Evolutionary conservation across 257 asterid species (phyloP), one percentile per base, ranked within the genome.

Genomic region (Datura wrightii): DNA sequence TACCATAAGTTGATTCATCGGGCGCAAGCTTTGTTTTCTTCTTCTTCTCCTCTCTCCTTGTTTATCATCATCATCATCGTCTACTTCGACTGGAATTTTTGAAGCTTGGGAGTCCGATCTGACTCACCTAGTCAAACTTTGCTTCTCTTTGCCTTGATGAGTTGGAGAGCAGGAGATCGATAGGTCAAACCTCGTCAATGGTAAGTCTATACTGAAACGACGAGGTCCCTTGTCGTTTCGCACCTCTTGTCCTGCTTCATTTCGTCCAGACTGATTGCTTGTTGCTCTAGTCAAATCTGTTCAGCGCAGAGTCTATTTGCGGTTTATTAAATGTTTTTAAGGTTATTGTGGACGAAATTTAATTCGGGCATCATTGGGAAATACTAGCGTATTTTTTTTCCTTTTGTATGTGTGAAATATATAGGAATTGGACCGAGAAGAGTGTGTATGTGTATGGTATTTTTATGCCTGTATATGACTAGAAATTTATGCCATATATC

Each of bases 141-240:
- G 90, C 90, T 90, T 89, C 86, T 87, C 63, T 84, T 79, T 74
- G 56, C 87, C 83, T 89, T 89, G 93, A 93, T 93, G 97, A 92
- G 91, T 91, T 93, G 96, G 91, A 85, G 84, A 87, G 91, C 82
- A 65, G 89, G 94, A 88, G 97, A 93, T 92, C 94, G 95, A 89
- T 89, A 89, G 87, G 83, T 85, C 42, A 84, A 84, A 84, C 56
- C 86, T 84, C 88, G 67, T 44, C 86, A 34, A 96, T 94, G 98
- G 99, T 94, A 87, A 67, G 93, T 87, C 86, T 59, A 53, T 86
- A 70, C 86, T 3, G 41, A 85, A 85, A 85, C 85, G 90, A 80
- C 88, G 76, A 66, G 59, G 15, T 58, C 44, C 24, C 65, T 69
- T 66, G 90, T 87, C 84, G 89, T 91, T 90, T 69, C 84, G 37